A percentile compares a stretch with the other conserved stretches of the same genome.
Conservation (phyloP, 495 filamentous ascomycete species). For the Clavariopsis aquatica region DNA sequence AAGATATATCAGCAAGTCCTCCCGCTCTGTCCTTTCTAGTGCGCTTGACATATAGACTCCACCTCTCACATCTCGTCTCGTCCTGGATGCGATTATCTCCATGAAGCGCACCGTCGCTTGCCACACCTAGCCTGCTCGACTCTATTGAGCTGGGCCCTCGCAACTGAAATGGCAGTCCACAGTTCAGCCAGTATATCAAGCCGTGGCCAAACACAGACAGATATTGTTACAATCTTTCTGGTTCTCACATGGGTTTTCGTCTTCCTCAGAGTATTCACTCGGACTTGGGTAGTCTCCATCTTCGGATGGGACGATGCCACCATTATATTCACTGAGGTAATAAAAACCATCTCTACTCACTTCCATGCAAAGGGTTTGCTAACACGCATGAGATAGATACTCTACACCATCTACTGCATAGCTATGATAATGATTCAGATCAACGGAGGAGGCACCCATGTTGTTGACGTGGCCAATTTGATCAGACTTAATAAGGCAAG, state of each 20-base stretch:
- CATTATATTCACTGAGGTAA: slow-evolving; percentile 39
- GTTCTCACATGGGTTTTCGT: slow-evolving; percentile 39
- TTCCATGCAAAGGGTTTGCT: background rate
- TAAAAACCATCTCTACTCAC: slow-evolving; percentile 8
- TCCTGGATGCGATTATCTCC: background rate
- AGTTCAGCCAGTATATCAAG: background rate
- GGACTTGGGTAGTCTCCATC: slow-evolving; percentile 36
- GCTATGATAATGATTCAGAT: slow-evolving; percentile 20
- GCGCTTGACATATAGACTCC: background rate
- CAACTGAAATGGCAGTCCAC: slow-evolving; percentile 14
- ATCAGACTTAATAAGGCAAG: slow-evolving; percentile 22
- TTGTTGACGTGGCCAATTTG: slow-evolving; percentile 15
- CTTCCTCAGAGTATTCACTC: slow-evolving; percentile 39
- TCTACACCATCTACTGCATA: slow-evolving; percentile 33
- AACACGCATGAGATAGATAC: slow-evolving; percentile 5
- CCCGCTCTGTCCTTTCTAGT: background rate
- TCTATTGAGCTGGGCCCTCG: background rate
- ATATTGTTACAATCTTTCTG: slow-evolving; percentile 38
- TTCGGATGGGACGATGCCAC: slow-evolving; percentile 44
- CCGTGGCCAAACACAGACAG: slow-evolving; percentile 18
- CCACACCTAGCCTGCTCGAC: background rate
- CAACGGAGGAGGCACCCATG: slow-evolving; percentile 35
- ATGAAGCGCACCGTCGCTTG: background rate
- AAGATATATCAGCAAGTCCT: background rate
- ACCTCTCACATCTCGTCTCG: slow-evolving; percentile 4